A percentile compares a stretch with the other conserved stretches of the same genome.
phyloP scores from a whole-genome alignment of 306 rosid genomes.

The Vigna mungo region DNA sequence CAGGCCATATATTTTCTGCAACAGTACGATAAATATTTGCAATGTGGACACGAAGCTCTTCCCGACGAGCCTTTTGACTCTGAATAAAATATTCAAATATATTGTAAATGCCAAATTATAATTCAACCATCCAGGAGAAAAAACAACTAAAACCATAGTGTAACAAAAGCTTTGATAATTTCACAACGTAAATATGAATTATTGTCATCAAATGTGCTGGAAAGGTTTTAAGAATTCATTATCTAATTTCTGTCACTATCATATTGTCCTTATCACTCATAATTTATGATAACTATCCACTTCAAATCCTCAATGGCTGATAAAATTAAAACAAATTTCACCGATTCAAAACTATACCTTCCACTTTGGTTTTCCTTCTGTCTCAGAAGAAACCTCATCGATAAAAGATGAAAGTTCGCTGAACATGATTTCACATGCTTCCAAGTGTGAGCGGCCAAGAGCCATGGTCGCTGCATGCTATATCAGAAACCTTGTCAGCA shows the following conservation, averaged over 20 bases:
- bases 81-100: constrained; percentile 43
- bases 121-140: constrained; percentile 40
- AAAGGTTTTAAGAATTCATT: constrained; percentile 23
- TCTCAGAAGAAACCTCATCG: constrained; percentile 88
- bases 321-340: constrained; percentile 25
- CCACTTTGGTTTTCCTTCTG: constrained; percentile 96
- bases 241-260: constrained; percentile 24
- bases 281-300: constrained; percentile 8
- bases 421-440: constrained; percentile 94
- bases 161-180: constrained; percentile 28
- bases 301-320: not conserved
- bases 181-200: constrained; percentile 34
- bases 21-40: constrained; percentile 92
- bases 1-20: constrained; percentile 98
- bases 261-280: constrained; percentile 24
- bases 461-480: constrained; percentile 99
- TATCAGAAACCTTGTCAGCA: constrained; percentile 48
- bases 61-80: constrained; percentile 96
- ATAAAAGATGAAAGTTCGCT: constrained; percentile 88
- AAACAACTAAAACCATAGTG: constrained; percentile 25
- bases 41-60: constrained; percentile 93
- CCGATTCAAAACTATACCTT: constrained; percentile 67
- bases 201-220: constrained; percentile 1
- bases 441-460: constrained; percentile 96
- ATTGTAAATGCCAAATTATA: constrained; percentile 30